A percentile compares a stretch with the other conserved stretches of the same genome.
Conservation (phyloP, 345 rosid species). For the Camelina neglecta region DNA sequence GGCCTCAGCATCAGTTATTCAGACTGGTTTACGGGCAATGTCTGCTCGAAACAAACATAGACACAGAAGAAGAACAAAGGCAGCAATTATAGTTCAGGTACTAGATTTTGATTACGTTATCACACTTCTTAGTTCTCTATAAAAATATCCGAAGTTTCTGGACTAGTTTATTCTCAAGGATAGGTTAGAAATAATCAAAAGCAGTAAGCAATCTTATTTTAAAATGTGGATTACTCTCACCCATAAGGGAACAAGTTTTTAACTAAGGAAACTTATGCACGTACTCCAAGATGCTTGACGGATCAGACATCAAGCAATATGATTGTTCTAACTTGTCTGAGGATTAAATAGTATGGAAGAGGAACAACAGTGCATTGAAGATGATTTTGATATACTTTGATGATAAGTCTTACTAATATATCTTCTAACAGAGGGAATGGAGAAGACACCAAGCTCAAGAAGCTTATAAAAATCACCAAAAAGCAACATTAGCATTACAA, state of each 20-base stretch:
- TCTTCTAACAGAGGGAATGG: conserved; percentile 57
- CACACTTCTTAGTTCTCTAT: background rate
- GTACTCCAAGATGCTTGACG: too few species aligned
- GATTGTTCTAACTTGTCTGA: too few species aligned
- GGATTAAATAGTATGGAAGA: background rate
- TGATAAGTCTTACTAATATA: conserved; percentile 7
- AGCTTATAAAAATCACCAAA: conserved; percentile 51
- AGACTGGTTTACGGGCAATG: conserved; percentile 66
- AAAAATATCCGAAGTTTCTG: conserved; percentile 1
- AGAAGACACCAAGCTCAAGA: conserved; percentile 55
- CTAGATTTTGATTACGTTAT: background rate
- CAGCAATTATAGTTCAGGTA: conserved; percentile 67
- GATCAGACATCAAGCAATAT: too few species aligned
- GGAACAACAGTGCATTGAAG: background rate
- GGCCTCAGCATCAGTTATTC: conserved; percentile 55
- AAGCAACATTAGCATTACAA: conserved; percentile 58
- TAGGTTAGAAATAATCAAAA: background rate
- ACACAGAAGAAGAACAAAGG: conserved; percentile 62
- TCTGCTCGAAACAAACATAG: conserved; percentile 58
- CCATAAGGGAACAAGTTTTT: background rate
- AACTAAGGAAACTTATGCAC: too few species aligned
- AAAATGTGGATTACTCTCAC: conserved; percentile 8
- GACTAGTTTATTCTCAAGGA: conserved; percentile 13
- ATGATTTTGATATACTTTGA: conserved; percentile 5
- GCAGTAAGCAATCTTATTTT: background rate